Conservation (phyloP, 2,329 filamentous ascomycete species). For the Fusarium lyarnte region DNA sequence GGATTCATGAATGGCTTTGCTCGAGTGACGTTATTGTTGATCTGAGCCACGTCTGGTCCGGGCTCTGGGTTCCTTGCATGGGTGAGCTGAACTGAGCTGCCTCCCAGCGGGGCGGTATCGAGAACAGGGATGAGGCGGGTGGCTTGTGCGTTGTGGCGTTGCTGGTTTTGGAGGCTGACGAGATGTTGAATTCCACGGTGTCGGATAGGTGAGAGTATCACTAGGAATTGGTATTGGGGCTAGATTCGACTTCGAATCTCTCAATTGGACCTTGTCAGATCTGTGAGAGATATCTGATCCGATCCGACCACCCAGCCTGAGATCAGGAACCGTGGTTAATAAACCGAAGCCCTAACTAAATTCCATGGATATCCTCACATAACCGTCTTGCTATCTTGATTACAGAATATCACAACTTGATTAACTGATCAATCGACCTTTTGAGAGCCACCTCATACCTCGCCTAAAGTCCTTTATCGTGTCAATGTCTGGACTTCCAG, state of each 20-base stretch:
- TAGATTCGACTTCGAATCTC: not conserved
- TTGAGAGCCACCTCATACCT: not conserved
- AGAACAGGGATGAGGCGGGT: constrained; percentile 14
- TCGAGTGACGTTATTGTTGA: constrained; percentile 25
- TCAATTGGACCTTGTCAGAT: not conserved
- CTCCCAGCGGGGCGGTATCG: constrained; percentile 26
- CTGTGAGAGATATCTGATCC: not conserved
- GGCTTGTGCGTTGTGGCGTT: constrained; percentile 28
- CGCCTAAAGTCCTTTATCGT: not conserved
- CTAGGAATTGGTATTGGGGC: not conserved
- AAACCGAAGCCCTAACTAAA: not conserved
- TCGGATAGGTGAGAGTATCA: not conserved
- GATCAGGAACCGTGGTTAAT: not conserved
- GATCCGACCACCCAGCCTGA: not conserved
- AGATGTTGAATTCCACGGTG: not conserved
- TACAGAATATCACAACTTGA: not conserved
- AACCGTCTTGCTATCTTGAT: not conserved
- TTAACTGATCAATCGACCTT: not conserved
- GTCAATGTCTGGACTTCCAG: not conserved
- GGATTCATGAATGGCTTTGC: constrained; percentile 27
- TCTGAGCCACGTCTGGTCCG: constrained; percentile 32
- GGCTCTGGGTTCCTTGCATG: constrained; percentile 27
- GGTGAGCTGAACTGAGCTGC: constrained; percentile 16
- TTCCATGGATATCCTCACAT: not conserved
- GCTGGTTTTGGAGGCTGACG: constrained; percentile 4